phyloP scores from a whole-genome alignment of 2,329 filamentous ascomycete genomes.

The Blastomyces percursus region DNA sequence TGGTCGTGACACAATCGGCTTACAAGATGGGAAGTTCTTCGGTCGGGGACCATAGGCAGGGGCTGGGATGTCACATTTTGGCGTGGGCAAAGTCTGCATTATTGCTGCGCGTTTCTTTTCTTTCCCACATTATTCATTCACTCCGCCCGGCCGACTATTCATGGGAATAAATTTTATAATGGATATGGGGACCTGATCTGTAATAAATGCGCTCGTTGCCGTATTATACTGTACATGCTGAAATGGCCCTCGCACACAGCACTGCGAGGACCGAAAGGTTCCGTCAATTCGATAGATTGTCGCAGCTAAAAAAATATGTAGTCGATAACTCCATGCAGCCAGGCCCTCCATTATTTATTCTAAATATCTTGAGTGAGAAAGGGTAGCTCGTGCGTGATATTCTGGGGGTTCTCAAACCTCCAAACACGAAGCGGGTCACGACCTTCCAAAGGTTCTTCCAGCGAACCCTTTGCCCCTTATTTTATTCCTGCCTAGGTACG shows the following conservation, averaged over 20 bases:
- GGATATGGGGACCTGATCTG: background rate
- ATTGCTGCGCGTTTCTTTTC: background rate
- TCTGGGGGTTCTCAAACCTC: too few relatives aligned
- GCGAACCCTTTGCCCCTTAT: background rate
- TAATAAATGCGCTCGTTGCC: background rate
- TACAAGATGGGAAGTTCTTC: background rate
- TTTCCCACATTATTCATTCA: background rate
- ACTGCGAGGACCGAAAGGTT: too few relatives aligned
- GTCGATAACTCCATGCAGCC: background rate
- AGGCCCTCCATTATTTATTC: background rate
- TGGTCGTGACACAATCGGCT: background rate
- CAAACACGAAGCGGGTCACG: too few relatives aligned
- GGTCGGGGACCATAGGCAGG: background rate
- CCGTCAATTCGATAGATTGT: too few relatives aligned
- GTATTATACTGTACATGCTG: background rate
- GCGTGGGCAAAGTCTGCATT: background rate
- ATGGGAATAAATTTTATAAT: background rate
- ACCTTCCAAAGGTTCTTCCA: background rate
- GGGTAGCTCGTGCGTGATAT: too few relatives aligned
- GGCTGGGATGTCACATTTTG: background rate
- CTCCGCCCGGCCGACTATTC: background rate
- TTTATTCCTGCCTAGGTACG: background rate
- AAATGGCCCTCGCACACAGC: background rate
- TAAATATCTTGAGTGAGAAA: background rate
- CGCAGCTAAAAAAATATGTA: too few relatives aligned